Evolutionary conservation across 768 basidiomycete genomes (phyloP).

Genomic region (Leccinum longicurvipes): DNA sequence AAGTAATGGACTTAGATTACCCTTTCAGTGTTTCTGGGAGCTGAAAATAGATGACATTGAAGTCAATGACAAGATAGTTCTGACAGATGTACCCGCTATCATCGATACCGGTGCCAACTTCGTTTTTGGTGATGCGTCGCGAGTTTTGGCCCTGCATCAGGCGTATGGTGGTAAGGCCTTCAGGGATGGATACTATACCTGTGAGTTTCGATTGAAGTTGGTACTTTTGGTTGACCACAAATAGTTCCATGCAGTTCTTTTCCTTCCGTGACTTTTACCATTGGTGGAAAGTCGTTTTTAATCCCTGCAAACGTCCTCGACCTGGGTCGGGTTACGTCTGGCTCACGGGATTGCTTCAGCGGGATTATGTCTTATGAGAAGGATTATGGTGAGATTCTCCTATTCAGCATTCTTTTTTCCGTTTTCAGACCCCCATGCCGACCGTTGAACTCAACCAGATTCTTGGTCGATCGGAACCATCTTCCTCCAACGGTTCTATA

Average conservation of each 20-base stretch:
- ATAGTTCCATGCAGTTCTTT: not conserved
- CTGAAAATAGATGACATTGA: not conserved
- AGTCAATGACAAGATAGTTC: too few species aligned
- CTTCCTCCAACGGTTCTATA: not conserved
- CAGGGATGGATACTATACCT: not conserved
- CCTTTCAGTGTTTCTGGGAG: not conserved
- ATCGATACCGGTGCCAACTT: not conserved
- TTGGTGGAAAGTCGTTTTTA: not conserved
- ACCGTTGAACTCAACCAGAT: not conserved
- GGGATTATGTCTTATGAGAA: too few species aligned
- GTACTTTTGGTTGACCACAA: not conserved
- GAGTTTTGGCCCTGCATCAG: not conserved
- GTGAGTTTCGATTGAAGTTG: not conserved
- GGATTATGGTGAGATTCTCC: too few species aligned
- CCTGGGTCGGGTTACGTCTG: too few species aligned
- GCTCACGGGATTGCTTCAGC: too few species aligned
- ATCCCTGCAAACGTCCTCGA: not conserved
- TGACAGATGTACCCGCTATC: not conserved
- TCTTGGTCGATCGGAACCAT: not conserved
- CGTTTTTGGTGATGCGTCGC: not conserved
- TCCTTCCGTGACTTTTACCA: not conserved
- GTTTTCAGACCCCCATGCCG: not conserved
- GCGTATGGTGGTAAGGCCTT: not conserved
- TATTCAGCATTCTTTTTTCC: too few species aligned
- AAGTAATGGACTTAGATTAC: too few species aligned